Evolutionary conservation across 768 basidiomycete species (phyloP).

Genomic region (Saitozyma podzolica): DNA sequence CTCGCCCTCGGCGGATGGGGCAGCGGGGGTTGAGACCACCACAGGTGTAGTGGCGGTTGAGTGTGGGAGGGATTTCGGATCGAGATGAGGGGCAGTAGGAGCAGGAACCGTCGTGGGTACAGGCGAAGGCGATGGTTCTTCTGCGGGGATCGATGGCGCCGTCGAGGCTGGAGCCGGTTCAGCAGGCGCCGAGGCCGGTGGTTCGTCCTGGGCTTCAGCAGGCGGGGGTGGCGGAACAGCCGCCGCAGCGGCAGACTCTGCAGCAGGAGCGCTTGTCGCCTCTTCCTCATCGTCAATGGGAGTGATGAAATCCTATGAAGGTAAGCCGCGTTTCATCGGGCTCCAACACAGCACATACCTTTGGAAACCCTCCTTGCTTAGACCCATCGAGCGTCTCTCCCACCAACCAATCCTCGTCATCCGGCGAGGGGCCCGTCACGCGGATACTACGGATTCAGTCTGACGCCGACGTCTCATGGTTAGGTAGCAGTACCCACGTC

Average conservation of each 20-base stretch:
- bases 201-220: background rate
- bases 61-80: conserved; percentile 15
- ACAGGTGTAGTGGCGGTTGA: conserved; percentile 12
- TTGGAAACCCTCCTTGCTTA: conserved; percentile 48
- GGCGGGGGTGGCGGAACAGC: background rate
- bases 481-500: conserved; percentile 36
- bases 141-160: background rate
- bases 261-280: conserved; percentile 2
- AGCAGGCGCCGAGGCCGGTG: conserved; percentile 3
- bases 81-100: conserved; percentile 16
- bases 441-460: conserved; percentile 36
- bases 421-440: conserved; percentile 44
- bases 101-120: conserved; percentile 12
- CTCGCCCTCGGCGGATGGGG: conserved; percentile 4
- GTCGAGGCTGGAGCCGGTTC: conserved; percentile 1
- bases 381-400: conserved; percentile 49
- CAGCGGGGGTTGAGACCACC: conserved; percentile 7
- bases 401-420: conserved; percentile 52
- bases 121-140: conserved; percentile 16
- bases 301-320: conserved; percentile 44
- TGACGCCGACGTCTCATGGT: background rate
- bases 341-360: conserved; percentile 22
- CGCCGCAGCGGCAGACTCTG: background rate
- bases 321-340: conserved; percentile 1
- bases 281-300: conserved; percentile 34